phyloP scores from a whole-genome alignment of 2,329 filamentous ascomycete species.

The Ascochyta pisi region DNA sequence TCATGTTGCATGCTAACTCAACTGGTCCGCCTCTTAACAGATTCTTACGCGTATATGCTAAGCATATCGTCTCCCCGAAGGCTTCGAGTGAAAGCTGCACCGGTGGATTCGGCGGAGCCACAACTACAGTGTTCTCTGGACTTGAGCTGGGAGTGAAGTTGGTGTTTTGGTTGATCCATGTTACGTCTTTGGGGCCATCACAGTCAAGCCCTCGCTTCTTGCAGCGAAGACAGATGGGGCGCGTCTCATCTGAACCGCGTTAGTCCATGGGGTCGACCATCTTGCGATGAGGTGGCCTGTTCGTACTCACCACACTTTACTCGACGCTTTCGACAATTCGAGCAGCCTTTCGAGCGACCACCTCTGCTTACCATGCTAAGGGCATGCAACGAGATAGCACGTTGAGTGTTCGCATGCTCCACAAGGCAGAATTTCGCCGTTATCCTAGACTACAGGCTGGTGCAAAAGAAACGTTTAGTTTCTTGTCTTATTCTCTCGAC shows the following conservation, averaged over 20 bases:
- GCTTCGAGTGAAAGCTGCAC: slow-evolving; percentile 25
- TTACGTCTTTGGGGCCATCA: slow-evolving; percentile 32
- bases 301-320: slow-evolving; percentile 38
- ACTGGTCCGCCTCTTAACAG: slow-evolving; percentile 35
- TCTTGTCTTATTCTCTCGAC: not conserved
- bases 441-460: no score
- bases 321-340: slow-evolving; percentile 34
- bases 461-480: no score
- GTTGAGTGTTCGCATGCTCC: not conserved
- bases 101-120: slow-evolving; percentile 1
- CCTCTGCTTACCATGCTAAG: slow-evolving; percentile 37
- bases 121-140: not conserved
- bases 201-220: slow-evolving; percentile 33
- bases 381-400: slow-evolving; percentile 1
- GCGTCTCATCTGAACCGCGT: slow-evolving; percentile 30
- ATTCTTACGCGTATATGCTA: slow-evolving; percentile 37
- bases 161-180: slow-evolving; percentile 32
- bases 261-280: not conserved
- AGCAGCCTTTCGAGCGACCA: slow-evolving; percentile 38
- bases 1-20: slow-evolving; percentile 36
- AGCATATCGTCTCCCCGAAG: slow-evolving; percentile 35
- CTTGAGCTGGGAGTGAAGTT: slow-evolving; percentile 1
- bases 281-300: not conserved
- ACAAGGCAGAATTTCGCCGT: no score
- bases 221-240: slow-evolving; percentile 35